Base-by-base conservation (phyloP, 139 green algal species). In the Haematococcus sp. region DNA sequence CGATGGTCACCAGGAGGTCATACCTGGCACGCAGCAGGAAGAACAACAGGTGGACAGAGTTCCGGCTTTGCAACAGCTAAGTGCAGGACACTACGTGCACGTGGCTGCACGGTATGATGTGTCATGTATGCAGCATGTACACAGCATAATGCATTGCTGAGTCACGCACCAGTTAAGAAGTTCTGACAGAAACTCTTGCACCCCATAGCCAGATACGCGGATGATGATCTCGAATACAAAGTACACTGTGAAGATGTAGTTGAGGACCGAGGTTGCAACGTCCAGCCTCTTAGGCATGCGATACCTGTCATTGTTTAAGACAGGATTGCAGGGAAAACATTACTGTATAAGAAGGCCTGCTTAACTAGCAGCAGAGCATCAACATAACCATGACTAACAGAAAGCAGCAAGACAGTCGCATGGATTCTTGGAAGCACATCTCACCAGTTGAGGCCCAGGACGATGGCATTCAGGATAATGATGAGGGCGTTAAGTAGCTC, bases 161-260 rank as follows among this genome's bases (percentile, higher is more conserved):
- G 7, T 7, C 11, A 11, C 40, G 40, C 40, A 49, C 40, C 40
- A 49, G 74, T 92, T 81, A 76, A 93, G 88, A 30, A 72, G 76
- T 51, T 68, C 34, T 23, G 59, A 59, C 19, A 92, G 74, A 76
- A 91, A 93, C 34, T 66, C 60, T 59, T 43, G 23, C 1, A 76
- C 56, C 1, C 87, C 84, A 51, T 91, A 75, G 1, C 65, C 84
- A 19, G 79, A 72, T 25, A 93, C 17, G 77, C 91, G 90, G 54
- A 93, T 59, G 34, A 88, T 4, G 80, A 92, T 84, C 76, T 94
- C 89, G 0, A 70, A 0, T 44, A 76, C 27, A 20, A 82, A 82
- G 70, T 70, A 82, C 23, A 77, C 13, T 1, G 86, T 88, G 22
- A 93, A 77, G 19, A 76, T 68, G 27, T 84, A 75, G 76, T 93